These are phyloP conservation scores for Cudoniella acicularis DNA, from an alignment of 495 filamentous ascomycete species.

Conservation along the genomic window DNA sequence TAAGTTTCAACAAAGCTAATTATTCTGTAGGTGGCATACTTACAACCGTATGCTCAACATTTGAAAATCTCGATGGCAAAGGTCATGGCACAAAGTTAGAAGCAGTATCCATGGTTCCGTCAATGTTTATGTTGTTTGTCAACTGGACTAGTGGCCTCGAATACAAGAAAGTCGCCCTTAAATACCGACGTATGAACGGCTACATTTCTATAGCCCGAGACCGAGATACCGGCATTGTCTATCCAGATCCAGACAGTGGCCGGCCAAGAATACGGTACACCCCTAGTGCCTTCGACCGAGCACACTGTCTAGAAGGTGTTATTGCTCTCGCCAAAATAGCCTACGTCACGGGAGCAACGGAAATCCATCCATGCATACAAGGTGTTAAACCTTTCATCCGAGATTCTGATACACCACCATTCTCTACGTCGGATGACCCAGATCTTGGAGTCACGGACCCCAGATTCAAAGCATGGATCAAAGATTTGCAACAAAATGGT, in stretches of 20 bases:
- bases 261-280: conserved; percentile 62
- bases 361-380: conserved; percentile 62
- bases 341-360: conserved; percentile 70
- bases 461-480: conserved; percentile 65
- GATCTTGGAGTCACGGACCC: conserved; percentile 57
- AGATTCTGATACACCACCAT: conserved; percentile 16
- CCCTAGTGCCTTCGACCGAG: conserved; percentile 63
- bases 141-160: conserved; percentile 63
- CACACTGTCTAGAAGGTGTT: conserved; percentile 66
- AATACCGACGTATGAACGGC: conserved; percentile 57
- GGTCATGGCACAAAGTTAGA: conserved; percentile 82
- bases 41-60: conserved; percentile 70
- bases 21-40: conserved; percentile 50
- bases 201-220: conserved; percentile 73
- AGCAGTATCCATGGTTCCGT: conserved; percentile 39
- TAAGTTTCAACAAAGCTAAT: background rate
- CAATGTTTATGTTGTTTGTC: conserved; percentile 34
- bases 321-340: conserved; percentile 68
- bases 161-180: conserved; percentile 61
- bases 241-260: conserved; percentile 66
- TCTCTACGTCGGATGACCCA: background rate
- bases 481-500: conserved; percentile 44
- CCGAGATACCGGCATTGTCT: conserved; percentile 67
- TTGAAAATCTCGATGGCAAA: conserved; percentile 76
- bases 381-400: conserved; percentile 67